These are phyloP conservation scores for Trichoderma orchidacearum DNA, from an alignment of 495 filamentous ascomycete species.

Conservation along the genomic window DNA sequence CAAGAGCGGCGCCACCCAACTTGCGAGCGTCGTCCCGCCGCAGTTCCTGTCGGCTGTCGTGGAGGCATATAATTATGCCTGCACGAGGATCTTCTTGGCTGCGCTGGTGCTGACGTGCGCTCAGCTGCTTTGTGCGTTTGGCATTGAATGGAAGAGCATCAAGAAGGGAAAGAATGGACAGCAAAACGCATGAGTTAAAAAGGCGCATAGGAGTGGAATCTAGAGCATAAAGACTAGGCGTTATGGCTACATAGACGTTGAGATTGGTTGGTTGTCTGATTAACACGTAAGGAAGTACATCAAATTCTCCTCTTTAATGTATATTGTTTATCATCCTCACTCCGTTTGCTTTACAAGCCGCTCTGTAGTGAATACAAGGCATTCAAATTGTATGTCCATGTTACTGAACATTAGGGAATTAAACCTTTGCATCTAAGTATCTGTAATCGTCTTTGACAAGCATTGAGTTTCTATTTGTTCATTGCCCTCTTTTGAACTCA, in stretches of 20 bases:
- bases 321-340: too few species aligned
- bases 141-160: constrained; percentile 50
- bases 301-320: too few species aligned
- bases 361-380: too few species aligned
- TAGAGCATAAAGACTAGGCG: neutral
- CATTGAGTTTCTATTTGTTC: too few species aligned
- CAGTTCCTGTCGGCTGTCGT: constrained; percentile 28
- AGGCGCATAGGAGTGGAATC: neutral
- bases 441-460: too few species aligned
- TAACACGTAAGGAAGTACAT: too few species aligned
- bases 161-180: constrained; percentile 23
- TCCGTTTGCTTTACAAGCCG: too few species aligned
- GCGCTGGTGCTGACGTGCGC: constrained; percentile 39
- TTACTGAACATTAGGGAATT: too few species aligned
- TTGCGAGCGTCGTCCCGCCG: constrained; percentile 26
- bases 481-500: too few species aligned
- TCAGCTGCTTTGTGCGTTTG: constrained; percentile 33
- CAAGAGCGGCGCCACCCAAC: constrained; percentile 43
- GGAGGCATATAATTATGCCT: constrained; percentile 43
- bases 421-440: too few species aligned
- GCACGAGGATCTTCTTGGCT: constrained; percentile 38
- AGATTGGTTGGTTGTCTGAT: too few species aligned
- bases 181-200: neutral
- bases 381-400: too few species aligned
- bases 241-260: neutral